phyloP scores from a whole-genome alignment of 257 asterid genomes.

The Knoxia roxburghii region DNA sequence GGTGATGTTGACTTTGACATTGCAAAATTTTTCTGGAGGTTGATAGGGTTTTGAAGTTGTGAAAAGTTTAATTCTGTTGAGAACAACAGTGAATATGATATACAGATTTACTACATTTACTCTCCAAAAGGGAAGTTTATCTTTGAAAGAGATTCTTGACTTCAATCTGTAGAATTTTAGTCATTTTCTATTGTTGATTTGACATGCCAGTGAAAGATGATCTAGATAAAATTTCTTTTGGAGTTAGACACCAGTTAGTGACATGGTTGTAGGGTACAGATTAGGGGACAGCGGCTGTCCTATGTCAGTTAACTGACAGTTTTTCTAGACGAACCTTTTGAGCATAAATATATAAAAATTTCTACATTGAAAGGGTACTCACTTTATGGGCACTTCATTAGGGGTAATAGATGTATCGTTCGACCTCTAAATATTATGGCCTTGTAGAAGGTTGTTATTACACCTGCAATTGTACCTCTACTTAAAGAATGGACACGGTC shows the following conservation, averaged over 20 bases:
- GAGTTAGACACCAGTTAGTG: neutral
- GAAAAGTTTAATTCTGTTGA: neutral
- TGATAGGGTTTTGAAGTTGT: neutral
- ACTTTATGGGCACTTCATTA: neutral
- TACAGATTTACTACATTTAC: neutral
- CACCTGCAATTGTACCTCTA: neutral
- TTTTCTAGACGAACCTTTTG: neutral
- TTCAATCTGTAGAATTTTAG: neutral
- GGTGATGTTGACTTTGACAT: neutral
- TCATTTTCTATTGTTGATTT: neutral
- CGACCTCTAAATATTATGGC: neutral
- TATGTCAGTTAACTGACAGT: neutral
- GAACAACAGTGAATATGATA: neutral
- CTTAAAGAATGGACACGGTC: neutral
- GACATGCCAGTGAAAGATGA: neutral
- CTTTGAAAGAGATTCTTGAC: neutral
- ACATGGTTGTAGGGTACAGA: neutral
- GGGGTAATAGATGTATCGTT: neutral
- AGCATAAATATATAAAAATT: neutral
- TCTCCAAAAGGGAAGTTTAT: neutral
- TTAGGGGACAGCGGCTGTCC: neutral
- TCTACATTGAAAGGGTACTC: neutral
- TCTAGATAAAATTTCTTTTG: neutral
- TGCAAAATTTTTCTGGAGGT: neutral
- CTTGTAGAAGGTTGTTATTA: neutral